Evolutionary conservation across 2,329 filamentous ascomycete species (phyloP).

Genomic region (Phialocephala sp.): DNA sequence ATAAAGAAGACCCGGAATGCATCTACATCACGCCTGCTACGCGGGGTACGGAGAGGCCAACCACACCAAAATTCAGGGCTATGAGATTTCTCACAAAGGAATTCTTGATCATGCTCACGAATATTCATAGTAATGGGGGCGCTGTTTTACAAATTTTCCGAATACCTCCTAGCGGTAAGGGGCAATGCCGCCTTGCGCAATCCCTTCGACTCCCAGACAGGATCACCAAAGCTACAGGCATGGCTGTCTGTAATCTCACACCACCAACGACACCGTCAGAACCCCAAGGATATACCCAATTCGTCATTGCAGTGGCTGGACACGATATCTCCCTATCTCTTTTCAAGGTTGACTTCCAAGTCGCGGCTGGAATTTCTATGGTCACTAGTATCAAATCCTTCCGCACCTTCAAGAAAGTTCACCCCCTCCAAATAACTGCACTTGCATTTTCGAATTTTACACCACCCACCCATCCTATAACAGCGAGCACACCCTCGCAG

Average conservation of each 20-base stretch:
- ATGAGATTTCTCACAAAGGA: slow-evolving; percentile 63
- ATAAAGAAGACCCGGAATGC: slow-evolving; percentile 53
- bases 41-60: slow-evolving; percentile 47
- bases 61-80: slow-evolving; percentile 59
- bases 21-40: slow-evolving; percentile 63
- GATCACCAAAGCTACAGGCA: slow-evolving; percentile 75
- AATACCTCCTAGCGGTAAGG: slow-evolving; percentile 36
- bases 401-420: slow-evolving; percentile 58
- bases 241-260: slow-evolving; percentile 76
- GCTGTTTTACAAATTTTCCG: slow-evolving; percentile 62
- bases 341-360: slow-evolving; percentile 75
- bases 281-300: slow-evolving; percentile 70
- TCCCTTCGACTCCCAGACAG: slow-evolving; percentile 65
- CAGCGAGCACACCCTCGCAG: slow-evolving; percentile 39
- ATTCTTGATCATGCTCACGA: slow-evolving; percentile 63
- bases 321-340: slow-evolving; percentile 80
- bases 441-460: slow-evolving; percentile 58
- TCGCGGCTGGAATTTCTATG: slow-evolving; percentile 53
- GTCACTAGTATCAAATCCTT: slow-evolving; percentile 59
- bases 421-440: slow-evolving; percentile 63
- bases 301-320: slow-evolving; percentile 79
- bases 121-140: slow-evolving; percentile 63
- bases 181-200: slow-evolving; percentile 56
- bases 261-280: slow-evolving; percentile 55
- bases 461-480: slow-evolving; percentile 37